Evolutionary conservation across 2,329 filamentous ascomycete species (phyloP), one percentile per base, ranked within the genome.

Genomic region (Trichoderma endophyticum): DNA sequence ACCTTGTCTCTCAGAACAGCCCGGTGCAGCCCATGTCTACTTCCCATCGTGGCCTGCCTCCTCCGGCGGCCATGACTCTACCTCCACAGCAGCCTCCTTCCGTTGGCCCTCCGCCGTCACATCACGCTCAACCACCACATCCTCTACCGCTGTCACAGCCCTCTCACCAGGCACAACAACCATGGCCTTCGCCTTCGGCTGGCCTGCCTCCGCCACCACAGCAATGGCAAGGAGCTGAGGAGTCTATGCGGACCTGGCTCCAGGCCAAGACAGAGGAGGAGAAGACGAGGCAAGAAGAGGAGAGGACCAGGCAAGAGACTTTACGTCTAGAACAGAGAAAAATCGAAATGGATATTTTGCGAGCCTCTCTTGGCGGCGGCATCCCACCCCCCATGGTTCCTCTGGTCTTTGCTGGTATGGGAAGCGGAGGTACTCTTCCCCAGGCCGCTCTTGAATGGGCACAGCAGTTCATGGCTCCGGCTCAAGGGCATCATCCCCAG

Each of bases 371-470:
- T 68, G 85, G 86, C 69, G 89, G 90, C 48, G 92, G 92, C 12
- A 89, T 95, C 65, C 92, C 92, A 11, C 91, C 92, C 14, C 86
- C 90, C 43, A 89, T 94, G 86, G 87, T 94, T 30, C 92, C 92
- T 7, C 83, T 93, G 72, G 89, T 95, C 28, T 94, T 95, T 80
- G 88, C 90, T 14, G 90, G 91, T 57, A 91, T 93, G 85, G 87
- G 87, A 60, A 76, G 75, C 28, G 90, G 90, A 51, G 89, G 89
- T 43, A 84, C 85, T 70, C 80, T 91, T 32, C 85, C 90, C 24
- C 89, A 88, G 74, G 85, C 87, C 36, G 87, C 88, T 4, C 76
- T 92, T 68, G 91, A 93, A 78, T 91, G 87, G 87, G 87, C 89
- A 14, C 91, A 93, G 77, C 90, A 92, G 77, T 89, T 88, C 77